phyloP scores from a whole-genome alignment of 108 stramenopile genomes.

The Bacterosira constricta region DNA sequence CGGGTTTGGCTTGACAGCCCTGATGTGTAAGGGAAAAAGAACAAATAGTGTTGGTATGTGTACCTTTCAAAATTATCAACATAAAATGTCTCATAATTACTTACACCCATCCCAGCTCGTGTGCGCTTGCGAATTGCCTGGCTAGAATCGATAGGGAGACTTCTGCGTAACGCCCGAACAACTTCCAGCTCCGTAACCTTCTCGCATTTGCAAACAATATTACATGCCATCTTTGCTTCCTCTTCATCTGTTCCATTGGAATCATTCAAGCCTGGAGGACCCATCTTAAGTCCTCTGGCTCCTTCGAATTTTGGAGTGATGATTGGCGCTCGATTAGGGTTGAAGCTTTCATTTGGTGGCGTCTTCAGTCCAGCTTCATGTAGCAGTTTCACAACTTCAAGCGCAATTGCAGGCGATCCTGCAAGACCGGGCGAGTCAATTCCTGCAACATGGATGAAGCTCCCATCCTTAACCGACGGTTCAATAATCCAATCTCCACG shows the following conservation, averaged over 20 bases:
- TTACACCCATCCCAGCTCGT: constrained; percentile 75
- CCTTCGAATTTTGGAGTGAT: constrained; percentile 77
- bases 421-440: constrained; percentile 83
- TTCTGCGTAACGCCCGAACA: constrained; percentile 71
- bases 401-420: constrained; percentile 79
- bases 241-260: constrained; percentile 58
- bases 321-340: constrained; percentile 79
- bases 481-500: constrained; percentile 89
- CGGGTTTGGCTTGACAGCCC: constrained; percentile 56
- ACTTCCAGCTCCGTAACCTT: constrained; percentile 82
- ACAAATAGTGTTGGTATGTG: background rate
- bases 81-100: background rate
- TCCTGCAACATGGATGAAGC: constrained; percentile 80
- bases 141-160: constrained; percentile 73
- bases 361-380: constrained; percentile 57
- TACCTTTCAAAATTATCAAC: background rate
- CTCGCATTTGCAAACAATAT: constrained; percentile 84
- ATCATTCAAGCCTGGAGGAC: constrained; percentile 71
- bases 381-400: constrained; percentile 70
- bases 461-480: constrained; percentile 51
- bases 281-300: constrained; percentile 69
- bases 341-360: constrained; percentile 59
- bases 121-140: constrained; percentile 80
- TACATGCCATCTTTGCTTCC: constrained; percentile 57
- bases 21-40: background rate